phyloP scores from a whole-genome alignment of 768 basidiomycete species.

The Amanita exitialis region DNA sequence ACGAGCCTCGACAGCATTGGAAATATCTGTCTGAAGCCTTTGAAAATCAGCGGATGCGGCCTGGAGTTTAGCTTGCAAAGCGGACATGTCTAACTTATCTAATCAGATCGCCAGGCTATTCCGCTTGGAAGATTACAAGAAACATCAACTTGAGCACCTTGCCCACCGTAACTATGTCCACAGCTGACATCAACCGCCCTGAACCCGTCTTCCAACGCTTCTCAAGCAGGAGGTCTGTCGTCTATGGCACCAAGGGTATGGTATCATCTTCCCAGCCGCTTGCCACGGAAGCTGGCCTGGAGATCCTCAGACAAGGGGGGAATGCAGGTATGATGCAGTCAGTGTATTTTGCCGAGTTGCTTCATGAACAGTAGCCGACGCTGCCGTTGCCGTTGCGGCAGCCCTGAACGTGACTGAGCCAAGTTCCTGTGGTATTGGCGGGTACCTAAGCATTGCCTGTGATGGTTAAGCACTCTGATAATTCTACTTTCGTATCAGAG shows the following conservation, averaged over 20 bases:
- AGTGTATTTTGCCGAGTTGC: not conserved
- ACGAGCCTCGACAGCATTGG: conserved; percentile 64
- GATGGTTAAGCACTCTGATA: conserved; percentile 8
- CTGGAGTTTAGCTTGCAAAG: conserved; percentile 49
- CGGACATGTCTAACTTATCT: conserved; percentile 30
- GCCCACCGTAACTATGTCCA: conserved; percentile 16
- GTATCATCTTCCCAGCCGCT: conserved; percentile 87
- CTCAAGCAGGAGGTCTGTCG: conserved; percentile 76
- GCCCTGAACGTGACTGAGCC: conserved; percentile 91
- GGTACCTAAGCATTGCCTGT: conserved; percentile 31
- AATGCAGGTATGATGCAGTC: conserved; percentile 65
- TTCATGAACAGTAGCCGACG: conserved; percentile 51
- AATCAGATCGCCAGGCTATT: not conserved
- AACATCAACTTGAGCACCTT: not conserved
- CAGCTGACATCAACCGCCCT: conserved; percentile 52
- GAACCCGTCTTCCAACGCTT: conserved; percentile 61
- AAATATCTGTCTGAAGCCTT: conserved; percentile 68
- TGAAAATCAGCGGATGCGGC: conserved; percentile 66
- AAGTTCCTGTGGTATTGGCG: conserved; percentile 86
- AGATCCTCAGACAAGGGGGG: conserved; percentile 86
- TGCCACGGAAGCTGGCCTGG: conserved; percentile 85
- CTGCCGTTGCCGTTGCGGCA: conserved; percentile 88
- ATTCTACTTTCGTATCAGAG: conserved; percentile 29
- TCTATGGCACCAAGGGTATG: conserved; percentile 80
- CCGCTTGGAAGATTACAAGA: not conserved